phyloP scores from a whole-genome alignment of 2,329 filamentous ascomycete genomes.

The Colletotrichum sansevieriae region DNA sequence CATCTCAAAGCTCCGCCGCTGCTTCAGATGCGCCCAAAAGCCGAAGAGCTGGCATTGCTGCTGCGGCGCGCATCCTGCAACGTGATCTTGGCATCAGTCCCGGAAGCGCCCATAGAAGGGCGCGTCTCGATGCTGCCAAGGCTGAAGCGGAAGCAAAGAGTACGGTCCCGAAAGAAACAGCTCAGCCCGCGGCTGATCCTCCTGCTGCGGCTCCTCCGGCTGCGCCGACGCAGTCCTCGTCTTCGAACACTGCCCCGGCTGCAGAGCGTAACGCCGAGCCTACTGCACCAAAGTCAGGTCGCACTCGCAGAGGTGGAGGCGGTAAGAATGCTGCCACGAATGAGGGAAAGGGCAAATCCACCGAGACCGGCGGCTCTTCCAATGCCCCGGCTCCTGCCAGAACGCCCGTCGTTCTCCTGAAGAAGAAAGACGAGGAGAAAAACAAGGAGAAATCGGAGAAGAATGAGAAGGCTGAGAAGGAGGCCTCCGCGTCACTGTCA shows the following conservation, averaged over 20 bases:
- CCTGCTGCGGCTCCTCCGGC: conserved; percentile 40
- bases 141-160: conserved; percentile 62
- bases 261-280: conserved; percentile 36
- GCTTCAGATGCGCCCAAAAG: conserved; percentile 62
- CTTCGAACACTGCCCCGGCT: conserved; percentile 22
- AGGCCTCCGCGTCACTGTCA: conserved; percentile 29
- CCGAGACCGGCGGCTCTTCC: conserved; percentile 46
- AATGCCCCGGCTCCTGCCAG: conserved; percentile 47
- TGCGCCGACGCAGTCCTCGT: conserved; percentile 27
- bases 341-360: conserved; percentile 54
- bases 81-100: conserved; percentile 75
- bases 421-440: conserved; percentile 54
- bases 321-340: conserved; percentile 51
- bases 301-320: conserved; percentile 48
- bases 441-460: conserved; percentile 34
- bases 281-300: conserved; percentile 39
- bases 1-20: conserved; percentile 50
- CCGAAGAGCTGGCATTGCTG: conserved; percentile 71
- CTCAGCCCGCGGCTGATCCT: conserved; percentile 43
- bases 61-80: conserved; percentile 74
- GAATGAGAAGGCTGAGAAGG: conserved; percentile 35
- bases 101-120: conserved; percentile 71
- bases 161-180: conserved; percentile 50
- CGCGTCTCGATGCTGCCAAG: conserved; percentile 70
- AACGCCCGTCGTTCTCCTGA: conserved; percentile 55